Base-by-base conservation (phyloP, 352 stramenopile species). In the Elongisporangium undulatum region DNA sequence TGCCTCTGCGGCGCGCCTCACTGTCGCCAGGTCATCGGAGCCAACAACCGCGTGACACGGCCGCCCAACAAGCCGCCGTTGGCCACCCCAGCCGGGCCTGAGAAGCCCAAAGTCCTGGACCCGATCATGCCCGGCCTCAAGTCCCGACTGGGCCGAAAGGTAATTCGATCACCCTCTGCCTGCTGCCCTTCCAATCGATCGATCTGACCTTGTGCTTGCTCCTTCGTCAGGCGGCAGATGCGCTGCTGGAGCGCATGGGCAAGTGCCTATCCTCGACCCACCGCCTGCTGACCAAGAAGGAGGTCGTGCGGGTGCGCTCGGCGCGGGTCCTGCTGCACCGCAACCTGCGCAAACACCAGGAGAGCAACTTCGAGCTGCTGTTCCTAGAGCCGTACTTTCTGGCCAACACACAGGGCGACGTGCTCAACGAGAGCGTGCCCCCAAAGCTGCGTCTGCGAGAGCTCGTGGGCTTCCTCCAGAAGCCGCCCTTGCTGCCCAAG, bases 1-100 rank as follows among this genome's bases (percentile, higher is more conserved):
- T 93, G 83, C 26, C 62, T 93, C 16, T 93, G 83, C 41, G 79
- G 71, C 1, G 60, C 81, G 2, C 19, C 55, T 1, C 85, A 88
- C 55, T 93, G 83, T 58, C 81, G 83, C n/a, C 77, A 85, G 17
- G 74, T 84, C 39, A 89, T 93, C 20, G 81, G 81, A 22, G 74
- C 75, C 57, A 93, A 93, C 63, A 93, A 90, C 59, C 70, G 68
- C 34, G 66, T 62, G 10, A 45, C 41, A 6, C 89, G 84, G 49
- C 53, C 53, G 22, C 49, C 50, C 1, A 56, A 58, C 16, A 74
- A 71, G 34, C 51, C 56, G 8, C 45, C 51, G 56, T 49, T 41
- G 17, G 50, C 22, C 6, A n/a, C 17, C 15, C 15, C 41, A 13
- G 21, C 20, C 13, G 41, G 51, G 7, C 16, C 49, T 4, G 59